Conservation (phyloP, 768 basidiomycete genomes). For the Lentinula aciculospora region DNA sequence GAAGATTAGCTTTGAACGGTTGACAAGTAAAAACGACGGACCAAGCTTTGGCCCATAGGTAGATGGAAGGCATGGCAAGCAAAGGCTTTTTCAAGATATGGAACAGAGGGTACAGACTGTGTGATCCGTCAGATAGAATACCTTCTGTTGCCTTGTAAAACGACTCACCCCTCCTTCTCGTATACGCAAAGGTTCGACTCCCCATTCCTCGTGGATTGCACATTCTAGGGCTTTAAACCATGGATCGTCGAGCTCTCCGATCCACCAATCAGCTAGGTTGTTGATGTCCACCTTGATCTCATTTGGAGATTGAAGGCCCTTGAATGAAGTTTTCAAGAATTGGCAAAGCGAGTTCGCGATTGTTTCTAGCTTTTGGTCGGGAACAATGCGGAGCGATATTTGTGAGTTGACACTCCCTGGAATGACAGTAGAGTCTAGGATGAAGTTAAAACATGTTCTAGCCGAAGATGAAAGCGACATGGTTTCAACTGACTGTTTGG, state of each 20-base stretch:
- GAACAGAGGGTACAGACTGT: constrained; percentile 91
- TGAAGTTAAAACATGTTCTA: neutral
- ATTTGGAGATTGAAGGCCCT: constrained; percentile 61
- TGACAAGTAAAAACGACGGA: constrained; percentile 27
- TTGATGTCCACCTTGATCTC: constrained; percentile 65
- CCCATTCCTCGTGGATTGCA: constrained; percentile 86
- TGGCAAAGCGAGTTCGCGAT: constrained; percentile 58
- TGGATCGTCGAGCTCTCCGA: constrained; percentile 77
- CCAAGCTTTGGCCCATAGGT: constrained; percentile 89
- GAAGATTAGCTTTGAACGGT: constrained; percentile 4
- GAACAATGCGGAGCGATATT: constrained; percentile 89
- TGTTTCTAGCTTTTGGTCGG: constrained; percentile 78
- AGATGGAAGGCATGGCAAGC: constrained; percentile 86
- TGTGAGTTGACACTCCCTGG: constrained; percentile 80
- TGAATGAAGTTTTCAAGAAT: constrained; percentile 57
- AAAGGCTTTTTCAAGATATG: constrained; percentile 90
- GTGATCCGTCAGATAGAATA: constrained; percentile 6
- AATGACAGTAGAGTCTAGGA: constrained; percentile 79
- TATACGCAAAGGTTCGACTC: constrained; percentile 76
- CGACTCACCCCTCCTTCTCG: constrained; percentile 85
- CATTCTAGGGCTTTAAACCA: constrained; percentile 86
- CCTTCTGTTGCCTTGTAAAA: neutral
- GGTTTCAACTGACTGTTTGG: constrained; percentile 55
- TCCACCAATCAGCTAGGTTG: constrained; percentile 94
- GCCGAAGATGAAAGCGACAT: neutral